Base-by-base conservation (phyloP, 2,329 filamentous ascomycete species). In the Drechslerella coelobrocha region DNA sequence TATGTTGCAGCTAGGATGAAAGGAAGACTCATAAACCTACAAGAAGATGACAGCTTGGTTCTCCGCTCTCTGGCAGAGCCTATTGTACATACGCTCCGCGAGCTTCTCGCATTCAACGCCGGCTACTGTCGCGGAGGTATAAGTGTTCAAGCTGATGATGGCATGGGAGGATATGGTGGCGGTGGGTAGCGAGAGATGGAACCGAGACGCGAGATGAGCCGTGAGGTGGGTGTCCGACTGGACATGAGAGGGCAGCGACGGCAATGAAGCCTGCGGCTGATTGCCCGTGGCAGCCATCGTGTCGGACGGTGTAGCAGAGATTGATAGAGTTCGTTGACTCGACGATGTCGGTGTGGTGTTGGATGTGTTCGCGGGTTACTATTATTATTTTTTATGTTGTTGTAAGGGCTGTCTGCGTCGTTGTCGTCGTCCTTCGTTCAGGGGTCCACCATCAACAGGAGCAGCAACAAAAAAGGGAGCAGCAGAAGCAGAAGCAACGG, bases 1-100 rank as follows among this genome's bases (percentile, higher is more conserved):
- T 41, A 31, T 31, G 12, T 19, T 37, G 27, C 24, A 59, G 23
- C 26, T 26, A 54, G 45, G 47, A 48, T 47, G 37, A 62, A 24
- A 48, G 41, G 23, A 59, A 68, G n/a, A n/a, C n/a, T n/a, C 17
- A 37, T 37, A 27, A 53, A n/a, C 48, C 10, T 84, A 97, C 92
- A 99, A 81, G 76, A 99, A 97, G 1, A 97, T 84, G 56, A 96
- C 82, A 1, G 92, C 90, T 80, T 99, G 94, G 79, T 96, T 96
- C 80, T 99, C 94, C 1, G 89, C 91, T 56, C 94, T 87, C 73
- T 91, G 87, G 51, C 93, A 93, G 21, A 99, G 82, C 74, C 94
- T 86, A 74, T 91, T 85, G 82, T 89, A 97, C 60, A 93, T 91
- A 73, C 92, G 85, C 73, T 89, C 87, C 21, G 94, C 94, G 77